Evolutionary conservation across 441 rosid species (phyloP).

Genomic region (Erodium trifolium): DNA sequence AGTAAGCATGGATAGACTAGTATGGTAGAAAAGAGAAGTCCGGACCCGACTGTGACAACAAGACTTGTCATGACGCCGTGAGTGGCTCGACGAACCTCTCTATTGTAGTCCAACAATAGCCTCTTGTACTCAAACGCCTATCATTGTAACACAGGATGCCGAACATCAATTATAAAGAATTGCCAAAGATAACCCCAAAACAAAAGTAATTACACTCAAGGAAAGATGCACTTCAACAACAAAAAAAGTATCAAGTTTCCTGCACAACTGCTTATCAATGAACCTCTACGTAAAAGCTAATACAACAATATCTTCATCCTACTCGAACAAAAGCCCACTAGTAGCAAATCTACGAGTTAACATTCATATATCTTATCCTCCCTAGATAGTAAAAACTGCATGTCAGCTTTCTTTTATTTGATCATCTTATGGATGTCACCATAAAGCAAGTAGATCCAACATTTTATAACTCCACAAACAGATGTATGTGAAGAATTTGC

Average conservation of each 20-base stretch:
- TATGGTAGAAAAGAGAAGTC: conserved; percentile 15
- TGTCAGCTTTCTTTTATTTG: too few species aligned
- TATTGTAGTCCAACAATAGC: conserved; percentile 76
- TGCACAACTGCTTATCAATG: neutral
- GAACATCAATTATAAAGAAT: conserved; percentile 13
- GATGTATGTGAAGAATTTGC: too few species aligned
- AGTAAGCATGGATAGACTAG: neutral
- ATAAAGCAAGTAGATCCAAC: too few species aligned
- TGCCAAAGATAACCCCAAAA: conserved; percentile 7
- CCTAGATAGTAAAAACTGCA: too few species aligned
- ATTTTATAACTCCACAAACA: too few species aligned
- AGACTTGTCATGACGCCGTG: conserved; percentile 74
- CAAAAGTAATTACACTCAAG: neutral
- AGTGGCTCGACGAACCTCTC: conserved; percentile 93
- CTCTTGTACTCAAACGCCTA: conserved; percentile 89
- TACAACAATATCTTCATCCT: neutral
- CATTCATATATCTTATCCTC: neutral
- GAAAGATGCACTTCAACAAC: neutral
- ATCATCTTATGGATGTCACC: too few species aligned
- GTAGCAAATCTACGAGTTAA: neutral
- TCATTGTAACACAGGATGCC: neutral
- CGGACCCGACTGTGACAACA: conserved; percentile 71
- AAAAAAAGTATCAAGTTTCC: neutral
- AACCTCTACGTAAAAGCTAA: neutral
- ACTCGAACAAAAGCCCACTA: neutral